Evolutionary conservation across 345 rosid species (phyloP).

Genomic region (Melastoma malabathricum): DNA sequence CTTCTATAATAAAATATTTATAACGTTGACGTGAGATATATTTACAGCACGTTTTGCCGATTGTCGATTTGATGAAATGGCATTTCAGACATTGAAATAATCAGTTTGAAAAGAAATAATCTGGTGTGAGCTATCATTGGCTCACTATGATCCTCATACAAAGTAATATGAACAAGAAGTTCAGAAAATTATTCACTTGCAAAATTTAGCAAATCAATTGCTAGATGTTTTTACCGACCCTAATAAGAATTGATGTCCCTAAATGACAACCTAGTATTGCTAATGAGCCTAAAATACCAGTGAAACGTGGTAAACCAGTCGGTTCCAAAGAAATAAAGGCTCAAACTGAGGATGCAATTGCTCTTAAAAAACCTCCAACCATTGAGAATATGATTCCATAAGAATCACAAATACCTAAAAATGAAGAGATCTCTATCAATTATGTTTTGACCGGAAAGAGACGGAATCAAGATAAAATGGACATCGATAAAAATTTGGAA

Average conservation of each 20-base stretch:
- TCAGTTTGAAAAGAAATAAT: not conserved
- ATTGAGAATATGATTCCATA: not conserved
- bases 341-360: too few species aligned
- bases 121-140: not conserved
- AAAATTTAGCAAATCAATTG: not conserved
- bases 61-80: not conserved
- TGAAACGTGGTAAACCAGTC: not conserved
- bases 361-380: not conserved
- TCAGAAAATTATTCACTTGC: not conserved
- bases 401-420: not conserved
- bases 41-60: not conserved
- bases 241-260: too few species aligned
- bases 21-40: not conserved
- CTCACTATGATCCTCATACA: not conserved
- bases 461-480: not conserved
- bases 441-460: not conserved
- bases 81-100: not conserved
- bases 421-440: not conserved
- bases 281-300: too few species aligned
- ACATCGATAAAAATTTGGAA: not conserved
- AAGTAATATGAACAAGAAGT: not conserved
- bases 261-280: too few species aligned
- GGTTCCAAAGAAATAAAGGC: not conserved
- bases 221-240: too few species aligned
- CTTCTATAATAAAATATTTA: not conserved